phyloP scores from a whole-genome alignment of 257 asterid species.

The Fraxinus americana region DNA sequence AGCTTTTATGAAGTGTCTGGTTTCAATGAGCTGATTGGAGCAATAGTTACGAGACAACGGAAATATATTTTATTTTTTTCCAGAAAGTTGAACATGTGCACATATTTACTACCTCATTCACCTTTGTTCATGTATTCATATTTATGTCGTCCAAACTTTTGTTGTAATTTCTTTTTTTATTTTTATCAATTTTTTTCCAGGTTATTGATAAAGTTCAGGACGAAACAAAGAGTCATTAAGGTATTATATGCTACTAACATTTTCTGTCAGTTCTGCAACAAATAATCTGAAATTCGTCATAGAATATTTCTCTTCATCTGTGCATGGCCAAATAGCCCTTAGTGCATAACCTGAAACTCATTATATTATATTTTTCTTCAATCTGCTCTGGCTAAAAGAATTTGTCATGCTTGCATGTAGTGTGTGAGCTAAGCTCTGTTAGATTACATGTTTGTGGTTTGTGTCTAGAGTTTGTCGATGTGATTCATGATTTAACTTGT shows the following conservation, averaged over 20 bases:
- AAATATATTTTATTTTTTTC: not conserved
- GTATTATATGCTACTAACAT: conserved; percentile 26
- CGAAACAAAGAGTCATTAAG: conserved; percentile 60
- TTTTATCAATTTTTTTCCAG: conserved; percentile 24
- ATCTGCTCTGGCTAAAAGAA: not conserved
- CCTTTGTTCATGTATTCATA: not conserved
- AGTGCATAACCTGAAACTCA: not conserved
- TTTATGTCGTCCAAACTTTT: not conserved
- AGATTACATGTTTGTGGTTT: not conserved
- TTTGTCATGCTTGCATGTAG: not conserved
- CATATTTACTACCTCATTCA: not conserved
- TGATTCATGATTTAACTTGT: not conserved
- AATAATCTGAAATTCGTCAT: conserved; percentile 1
- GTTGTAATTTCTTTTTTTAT: not conserved
- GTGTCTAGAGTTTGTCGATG: not conserved
- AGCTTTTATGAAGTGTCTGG: not conserved
- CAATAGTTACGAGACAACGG: not conserved
- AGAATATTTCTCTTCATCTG: not conserved
- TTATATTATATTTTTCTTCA: not conserved
- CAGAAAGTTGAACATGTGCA: not conserved
- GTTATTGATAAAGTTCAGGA: conserved; percentile 74
- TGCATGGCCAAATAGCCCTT: not conserved
- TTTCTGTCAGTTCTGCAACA: not conserved
- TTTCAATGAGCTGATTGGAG: not conserved
- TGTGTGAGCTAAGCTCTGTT: not conserved